Evolutionary conservation across 108 stramenopile genomes (phyloP).

Genomic region (Ochromonas danica): DNA sequence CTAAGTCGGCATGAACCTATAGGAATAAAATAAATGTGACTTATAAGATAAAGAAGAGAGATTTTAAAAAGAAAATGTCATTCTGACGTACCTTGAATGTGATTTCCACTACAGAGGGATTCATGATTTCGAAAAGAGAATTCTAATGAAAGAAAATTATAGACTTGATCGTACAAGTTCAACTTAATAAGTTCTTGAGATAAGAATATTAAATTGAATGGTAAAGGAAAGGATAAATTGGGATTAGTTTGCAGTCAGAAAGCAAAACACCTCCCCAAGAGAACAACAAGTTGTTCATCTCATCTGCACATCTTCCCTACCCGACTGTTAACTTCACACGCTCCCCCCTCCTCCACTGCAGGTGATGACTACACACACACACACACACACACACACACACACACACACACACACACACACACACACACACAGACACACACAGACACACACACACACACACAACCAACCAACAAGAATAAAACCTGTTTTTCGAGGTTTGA

Average conservation of each 20-base stretch:
- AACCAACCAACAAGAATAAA: no score
- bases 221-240: neutral
- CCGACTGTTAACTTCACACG: no score
- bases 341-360: no score
- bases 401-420: no score
- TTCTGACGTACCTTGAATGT: neutral
- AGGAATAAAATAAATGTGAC: conserved; percentile 12
- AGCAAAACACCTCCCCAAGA: neutral
- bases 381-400: no score
- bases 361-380: no score
- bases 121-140: neutral
- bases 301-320: neutral
- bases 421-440: no score
- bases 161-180: neutral
- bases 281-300: neutral
- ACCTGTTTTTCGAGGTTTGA: no score
- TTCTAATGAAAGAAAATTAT: neutral
- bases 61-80: neutral
- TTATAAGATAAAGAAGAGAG: neutral
- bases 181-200: neutral
- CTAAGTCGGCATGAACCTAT: conserved; percentile 32
- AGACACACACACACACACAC: no score
- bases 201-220: neutral
- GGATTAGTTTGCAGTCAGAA: neutral
- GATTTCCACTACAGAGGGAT: neutral